phyloP scores from a whole-genome alignment of 2,329 filamentous ascomycete species.

The Lachnellula occidentalis region DNA sequence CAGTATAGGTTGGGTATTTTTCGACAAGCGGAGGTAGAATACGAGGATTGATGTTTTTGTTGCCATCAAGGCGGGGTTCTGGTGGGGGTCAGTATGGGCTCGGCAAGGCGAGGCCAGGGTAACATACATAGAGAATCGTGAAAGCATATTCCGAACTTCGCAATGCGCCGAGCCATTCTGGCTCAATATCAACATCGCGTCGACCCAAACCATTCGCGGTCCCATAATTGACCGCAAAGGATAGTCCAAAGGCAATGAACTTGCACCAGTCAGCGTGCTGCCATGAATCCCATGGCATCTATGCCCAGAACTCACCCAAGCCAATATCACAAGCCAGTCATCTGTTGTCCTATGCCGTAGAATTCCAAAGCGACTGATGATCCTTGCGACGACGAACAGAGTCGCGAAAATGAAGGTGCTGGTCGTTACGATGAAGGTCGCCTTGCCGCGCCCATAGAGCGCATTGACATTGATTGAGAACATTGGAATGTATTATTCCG shows the following conservation, averaged over 20 bases:
- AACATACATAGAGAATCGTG: conserved; percentile 55
- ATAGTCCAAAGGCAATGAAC: conserved; percentile 60
- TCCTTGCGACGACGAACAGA: conserved; percentile 67
- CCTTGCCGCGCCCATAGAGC: conserved; percentile 36
- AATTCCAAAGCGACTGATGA: conserved; percentile 67
- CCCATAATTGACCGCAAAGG: conserved; percentile 60
- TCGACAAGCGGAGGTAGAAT: conserved; percentile 81
- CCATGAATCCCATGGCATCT: background rate
- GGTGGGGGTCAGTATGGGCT: background rate
- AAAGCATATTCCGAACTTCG: conserved; percentile 59
- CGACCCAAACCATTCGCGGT: conserved; percentile 61
- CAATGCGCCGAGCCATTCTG: conserved; percentile 44
- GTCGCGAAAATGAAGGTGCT: conserved; percentile 64
- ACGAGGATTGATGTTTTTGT: conserved; percentile 90
- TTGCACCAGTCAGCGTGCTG: conserved; percentile 9
- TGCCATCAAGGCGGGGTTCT: conserved; percentile 86
- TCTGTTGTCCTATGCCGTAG: conserved; percentile 68
- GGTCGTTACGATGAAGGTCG: conserved; percentile 66
- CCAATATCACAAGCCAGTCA: conserved; percentile 74
- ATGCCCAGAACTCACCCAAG: conserved; percentile 54
- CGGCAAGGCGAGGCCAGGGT: background rate
- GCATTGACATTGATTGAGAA: background rate
- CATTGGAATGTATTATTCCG: background rate
- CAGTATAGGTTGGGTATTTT: conserved; percentile 69
- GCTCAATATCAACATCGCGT: conserved; percentile 55